Evolutionary conservation across 2,329 filamentous ascomycete species (phyloP).

Genomic region (Daldinia sp.): DNA sequence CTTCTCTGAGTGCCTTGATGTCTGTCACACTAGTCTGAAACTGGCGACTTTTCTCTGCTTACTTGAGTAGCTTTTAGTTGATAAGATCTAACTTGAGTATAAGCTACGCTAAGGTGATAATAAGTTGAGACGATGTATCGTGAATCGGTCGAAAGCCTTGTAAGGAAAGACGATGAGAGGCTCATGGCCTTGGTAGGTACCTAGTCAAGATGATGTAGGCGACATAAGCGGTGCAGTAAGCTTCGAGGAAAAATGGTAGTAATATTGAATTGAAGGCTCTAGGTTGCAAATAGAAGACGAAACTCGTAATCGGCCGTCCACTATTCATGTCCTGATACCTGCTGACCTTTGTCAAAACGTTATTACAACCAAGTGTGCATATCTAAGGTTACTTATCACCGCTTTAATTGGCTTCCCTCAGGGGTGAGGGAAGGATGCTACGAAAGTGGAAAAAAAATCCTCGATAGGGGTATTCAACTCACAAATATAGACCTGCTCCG

Average conservation of each 20-base stretch:
- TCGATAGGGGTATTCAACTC: constrained; percentile 20
- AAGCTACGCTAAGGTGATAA: constrained; percentile 9
- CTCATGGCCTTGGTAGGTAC: constrained; percentile 17
- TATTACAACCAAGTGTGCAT: constrained; percentile 13
- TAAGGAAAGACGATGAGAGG: constrained; percentile 3
- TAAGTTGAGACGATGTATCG: constrained; percentile 11
- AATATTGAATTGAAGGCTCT: constrained; percentile 24
- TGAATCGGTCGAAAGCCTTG: constrained; percentile 13
- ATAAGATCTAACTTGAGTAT: constrained; percentile 1
- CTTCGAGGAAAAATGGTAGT: constrained; percentile 18
- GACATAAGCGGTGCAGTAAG: constrained; percentile 15
- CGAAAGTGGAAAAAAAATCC: constrained; percentile 12
- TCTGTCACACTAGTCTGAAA: constrained; percentile 17
- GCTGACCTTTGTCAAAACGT: constrained; percentile 17
- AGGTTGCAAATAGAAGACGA: constrained; percentile 3
- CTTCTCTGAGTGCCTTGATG: constrained; percentile 7
- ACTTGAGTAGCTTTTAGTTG: constrained; percentile 13
- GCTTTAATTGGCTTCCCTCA: constrained; percentile 15
- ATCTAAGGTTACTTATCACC: constrained; percentile 17
- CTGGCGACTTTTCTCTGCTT: background rate
- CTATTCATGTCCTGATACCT: constrained; percentile 15
- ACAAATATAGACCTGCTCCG: constrained; percentile 27
- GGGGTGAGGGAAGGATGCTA: constrained; percentile 22
- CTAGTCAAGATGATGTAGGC: constrained; percentile 25
- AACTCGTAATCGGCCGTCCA: constrained; percentile 4